Conservation (phyloP, 306 rosid species). For the Cercis canadensis region DNA sequence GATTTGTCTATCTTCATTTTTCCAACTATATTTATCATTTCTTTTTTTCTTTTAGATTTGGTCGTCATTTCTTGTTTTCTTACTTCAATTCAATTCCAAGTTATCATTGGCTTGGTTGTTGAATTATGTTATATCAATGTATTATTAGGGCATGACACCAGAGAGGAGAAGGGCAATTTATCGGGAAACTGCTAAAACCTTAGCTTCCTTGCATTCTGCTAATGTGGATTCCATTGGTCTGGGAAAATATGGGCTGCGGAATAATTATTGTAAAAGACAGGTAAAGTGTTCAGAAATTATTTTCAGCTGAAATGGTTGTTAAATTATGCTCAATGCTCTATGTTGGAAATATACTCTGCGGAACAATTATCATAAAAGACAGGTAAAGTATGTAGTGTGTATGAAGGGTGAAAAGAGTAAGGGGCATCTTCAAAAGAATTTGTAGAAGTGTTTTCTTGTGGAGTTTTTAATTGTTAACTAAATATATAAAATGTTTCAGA, state of each 20-base stretch:
- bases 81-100: not conserved
- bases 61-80: not conserved
- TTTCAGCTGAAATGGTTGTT: slow-evolving; percentile 15
- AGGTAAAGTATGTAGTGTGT: too few species aligned
- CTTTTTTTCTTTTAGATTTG: not conserved
- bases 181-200: slow-evolving; percentile 61
- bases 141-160: slow-evolving; percentile 75
- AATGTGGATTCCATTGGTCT: slow-evolving; percentile 80
- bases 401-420: too few species aligned
- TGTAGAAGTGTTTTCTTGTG: slow-evolving; percentile 10
- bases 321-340: slow-evolving; percentile 9
- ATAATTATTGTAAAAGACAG: slow-evolving; percentile 89
- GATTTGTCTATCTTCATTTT: slow-evolving; percentile 29
- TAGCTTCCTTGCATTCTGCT: slow-evolving; percentile 79
- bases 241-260: slow-evolving; percentile 74
- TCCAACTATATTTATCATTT: not conserved
- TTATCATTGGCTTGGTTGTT: slow-evolving; percentile 26
- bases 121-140: slow-evolving; percentile 31
- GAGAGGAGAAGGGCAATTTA: slow-evolving; percentile 72
- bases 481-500: not conserved
- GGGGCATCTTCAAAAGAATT: slow-evolving; percentile 1
- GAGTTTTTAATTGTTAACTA: slow-evolving; percentile 1
- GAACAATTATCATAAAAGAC: too few species aligned
- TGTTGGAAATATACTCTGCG: not conserved
- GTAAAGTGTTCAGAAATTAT: slow-evolving; percentile 38